A percentile compares a stretch with the other conserved stretches of the same genome.
These are phyloP conservation scores for Coemansia sp. DNA, from an alignment of 371 early-diverging fungal species.

Conservation along the genomic window DNA sequence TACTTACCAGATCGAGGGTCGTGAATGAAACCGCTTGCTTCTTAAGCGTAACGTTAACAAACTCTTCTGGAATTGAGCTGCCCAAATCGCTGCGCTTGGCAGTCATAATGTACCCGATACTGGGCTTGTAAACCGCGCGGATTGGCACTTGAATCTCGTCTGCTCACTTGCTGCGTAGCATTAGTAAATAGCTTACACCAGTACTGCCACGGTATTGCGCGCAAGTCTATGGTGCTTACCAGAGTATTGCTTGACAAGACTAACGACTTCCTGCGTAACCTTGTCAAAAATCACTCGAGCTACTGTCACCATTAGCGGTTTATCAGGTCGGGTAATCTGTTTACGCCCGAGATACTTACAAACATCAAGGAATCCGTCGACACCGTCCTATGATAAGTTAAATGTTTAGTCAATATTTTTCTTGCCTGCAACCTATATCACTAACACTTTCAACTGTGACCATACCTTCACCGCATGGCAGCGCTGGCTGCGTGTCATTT, in stretches of 20 bases:
- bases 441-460: too few species aligned
- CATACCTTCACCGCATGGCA: constrained; percentile 76
- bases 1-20: constrained; percentile 72
- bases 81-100: constrained; percentile 50
- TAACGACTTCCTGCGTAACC: constrained; percentile 75
- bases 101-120: constrained; percentile 65
- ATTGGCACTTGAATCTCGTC: constrained; percentile 61
- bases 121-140: constrained; percentile 64
- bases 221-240: constrained; percentile 45
- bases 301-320: background rate
- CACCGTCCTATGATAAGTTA: constrained; percentile 60
- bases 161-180: constrained; percentile 9
- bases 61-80: constrained; percentile 39
- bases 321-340: too few species aligned
- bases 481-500: constrained; percentile 80
- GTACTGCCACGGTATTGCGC: background rate
- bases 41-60: constrained; percentile 57
- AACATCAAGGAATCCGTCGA: constrained; percentile 87
- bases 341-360: constrained; percentile 53
- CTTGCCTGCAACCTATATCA: background rate
- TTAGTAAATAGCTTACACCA: background rate
- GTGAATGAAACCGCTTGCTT: constrained; percentile 67
- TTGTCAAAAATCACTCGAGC: constrained; percentile 38
- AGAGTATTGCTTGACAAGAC: constrained; percentile 62
- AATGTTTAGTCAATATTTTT: background rate